A percentile compares a stretch with the other conserved stretches of the same genome.
Evolutionary conservation across 768 basidiomycete species (phyloP).

Genomic region (Lactarius hatsudake): DNA sequence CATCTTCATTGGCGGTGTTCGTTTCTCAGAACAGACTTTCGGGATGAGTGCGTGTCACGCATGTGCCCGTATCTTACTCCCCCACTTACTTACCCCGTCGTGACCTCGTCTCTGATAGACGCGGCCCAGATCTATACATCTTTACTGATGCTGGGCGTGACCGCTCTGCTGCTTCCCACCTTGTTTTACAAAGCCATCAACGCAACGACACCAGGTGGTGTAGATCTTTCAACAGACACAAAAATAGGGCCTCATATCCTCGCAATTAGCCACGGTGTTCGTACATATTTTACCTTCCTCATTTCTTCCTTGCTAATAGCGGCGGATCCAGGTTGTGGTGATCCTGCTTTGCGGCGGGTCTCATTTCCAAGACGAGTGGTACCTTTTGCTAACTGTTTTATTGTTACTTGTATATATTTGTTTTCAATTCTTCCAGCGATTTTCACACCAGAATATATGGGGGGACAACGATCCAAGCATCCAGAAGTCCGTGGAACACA

Average conservation of each 20-base stretch:
- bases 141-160: conserved; percentile 72
- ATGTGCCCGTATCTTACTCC: neutral
- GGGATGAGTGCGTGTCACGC: conserved; percentile 53
- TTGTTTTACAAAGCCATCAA: conserved; percentile 64
- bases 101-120: conserved; percentile 31
- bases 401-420: conserved; percentile 43
- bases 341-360: conserved; percentile 51
- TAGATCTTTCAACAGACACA: conserved; percentile 29
- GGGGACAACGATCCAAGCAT: conserved; percentile 32
- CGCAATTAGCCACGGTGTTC: conserved; percentile 51
- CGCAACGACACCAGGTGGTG: conserved; percentile 16
- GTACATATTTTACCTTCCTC: conserved; percentile 25
- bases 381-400: neutral
- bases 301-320: neutral
- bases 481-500: conserved; percentile 5
- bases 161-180: conserved; percentile 76
- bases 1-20: conserved; percentile 79
- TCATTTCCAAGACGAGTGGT: conserved; percentile 12
- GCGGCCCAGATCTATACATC: conserved; percentile 74
- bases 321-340: conserved; percentile 41
- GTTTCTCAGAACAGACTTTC: conserved; percentile 78
- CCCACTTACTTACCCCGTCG: neutral
- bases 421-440: conserved; percentile 54
- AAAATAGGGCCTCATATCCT: conserved; percentile 35
- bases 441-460: conserved; percentile 54